A percentile compares a stretch with the other conserved stretches of the same genome.
Evolutionary conservation across 2,329 filamentous ascomycete genomes (phyloP).

Genomic region (Aspergillus melleus): DNA sequence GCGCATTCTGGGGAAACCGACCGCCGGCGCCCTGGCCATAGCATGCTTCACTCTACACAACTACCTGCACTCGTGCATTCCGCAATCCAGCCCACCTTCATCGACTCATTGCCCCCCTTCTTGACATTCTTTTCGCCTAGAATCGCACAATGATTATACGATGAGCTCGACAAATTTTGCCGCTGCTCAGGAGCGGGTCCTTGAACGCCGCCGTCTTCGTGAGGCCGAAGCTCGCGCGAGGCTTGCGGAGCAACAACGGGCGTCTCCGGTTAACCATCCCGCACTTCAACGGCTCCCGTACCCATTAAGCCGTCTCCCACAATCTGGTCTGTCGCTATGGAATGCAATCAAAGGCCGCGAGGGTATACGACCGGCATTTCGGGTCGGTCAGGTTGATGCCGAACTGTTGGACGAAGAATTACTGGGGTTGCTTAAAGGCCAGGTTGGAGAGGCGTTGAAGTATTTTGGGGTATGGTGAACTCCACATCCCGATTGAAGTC

Average conservation of each 20-base stretch:
- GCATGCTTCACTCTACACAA: neutral
- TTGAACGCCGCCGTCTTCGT: slow-evolving; percentile 74
- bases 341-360: slow-evolving; percentile 70
- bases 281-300: slow-evolving; percentile 60
- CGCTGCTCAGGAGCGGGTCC: slow-evolving; percentile 83
- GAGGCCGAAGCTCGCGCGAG: slow-evolving; percentile 65
- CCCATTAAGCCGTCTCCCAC: slow-evolving; percentile 59
- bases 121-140: neutral
- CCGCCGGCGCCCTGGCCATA: neutral
- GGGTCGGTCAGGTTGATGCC: slow-evolving; percentile 93
- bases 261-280: slow-evolving; percentile 54
- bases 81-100: neutral
- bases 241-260: slow-evolving; percentile 42
- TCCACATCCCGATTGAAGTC: neutral
- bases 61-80: neutral
- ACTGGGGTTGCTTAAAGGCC: slow-evolving; percentile 76
- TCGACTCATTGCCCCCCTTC: neutral
- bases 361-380: slow-evolving; percentile 80
- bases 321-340: slow-evolving; percentile 57
- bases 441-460: slow-evolving; percentile 84
- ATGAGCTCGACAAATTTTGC: slow-evolving; percentile 72
- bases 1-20: neutral
- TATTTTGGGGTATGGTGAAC: slow-evolving; percentile 67
- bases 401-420: slow-evolving; percentile 94
- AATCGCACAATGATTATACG: slow-evolving; percentile 35